These are phyloP conservation scores for Aspergillus pseudonomiae DNA, from an alignment of 2,329 filamentous ascomycete genomes.

Conservation along the genomic window DNA sequence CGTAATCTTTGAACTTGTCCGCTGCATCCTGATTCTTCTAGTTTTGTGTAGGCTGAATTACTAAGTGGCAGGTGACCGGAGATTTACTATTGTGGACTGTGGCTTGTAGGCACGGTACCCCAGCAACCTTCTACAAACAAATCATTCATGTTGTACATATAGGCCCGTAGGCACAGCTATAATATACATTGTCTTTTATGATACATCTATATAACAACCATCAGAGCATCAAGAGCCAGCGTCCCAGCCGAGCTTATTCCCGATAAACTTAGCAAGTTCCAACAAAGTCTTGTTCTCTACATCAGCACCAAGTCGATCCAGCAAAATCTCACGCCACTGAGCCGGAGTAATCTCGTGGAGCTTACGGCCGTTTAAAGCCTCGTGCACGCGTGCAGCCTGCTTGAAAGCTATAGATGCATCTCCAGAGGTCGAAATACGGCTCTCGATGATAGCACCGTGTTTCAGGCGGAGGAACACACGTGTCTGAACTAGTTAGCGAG, in stretches of 20 bases:
- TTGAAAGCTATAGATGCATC: slow-evolving; percentile 33
- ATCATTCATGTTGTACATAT: not conserved
- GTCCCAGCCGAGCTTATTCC: slow-evolving; percentile 27
- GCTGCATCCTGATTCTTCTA: not conserved
- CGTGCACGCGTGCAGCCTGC: slow-evolving; percentile 38
- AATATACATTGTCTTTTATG: not conserved
- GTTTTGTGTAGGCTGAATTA: not conserved
- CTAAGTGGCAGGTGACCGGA: too few species aligned
- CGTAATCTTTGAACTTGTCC: too few species aligned
- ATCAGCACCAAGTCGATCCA: slow-evolving; percentile 19
- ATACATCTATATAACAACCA: not conserved
- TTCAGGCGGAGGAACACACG: slow-evolving; percentile 45
- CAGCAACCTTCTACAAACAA: not conserved
- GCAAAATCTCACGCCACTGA: slow-evolving; percentile 33
- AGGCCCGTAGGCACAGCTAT: not conserved
- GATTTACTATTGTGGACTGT: too few species aligned
- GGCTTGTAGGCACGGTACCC: too few species aligned
- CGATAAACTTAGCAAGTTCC: slow-evolving; percentile 31
- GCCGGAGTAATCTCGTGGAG: slow-evolving; percentile 52
- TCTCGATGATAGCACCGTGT: slow-evolving; percentile 44
- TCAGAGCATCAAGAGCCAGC: not conserved
- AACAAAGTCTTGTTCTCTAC: slow-evolving; percentile 20
- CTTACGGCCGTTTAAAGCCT: slow-evolving; percentile 42
- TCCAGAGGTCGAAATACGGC: slow-evolving; percentile 41
- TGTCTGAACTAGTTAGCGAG: slow-evolving; percentile 33